phyloP scores from a whole-genome alignment of 2,329 filamentous ascomycete species.

The Mariannaea sp. region DNA sequence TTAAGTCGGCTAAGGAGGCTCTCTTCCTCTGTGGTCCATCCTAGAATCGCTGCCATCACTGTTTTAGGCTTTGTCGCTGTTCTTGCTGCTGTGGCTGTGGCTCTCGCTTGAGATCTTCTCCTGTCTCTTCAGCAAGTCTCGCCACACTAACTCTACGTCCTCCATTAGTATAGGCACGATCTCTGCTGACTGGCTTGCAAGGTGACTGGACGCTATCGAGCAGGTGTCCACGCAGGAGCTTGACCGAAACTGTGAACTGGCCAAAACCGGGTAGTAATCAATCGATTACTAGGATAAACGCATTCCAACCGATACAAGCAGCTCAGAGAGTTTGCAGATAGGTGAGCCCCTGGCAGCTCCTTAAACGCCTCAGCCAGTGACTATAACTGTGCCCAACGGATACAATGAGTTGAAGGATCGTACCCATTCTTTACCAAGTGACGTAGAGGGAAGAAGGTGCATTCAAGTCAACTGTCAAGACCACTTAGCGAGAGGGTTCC shows the following conservation, averaged over 20 bases:
- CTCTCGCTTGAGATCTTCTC: slow-evolving; percentile 2
- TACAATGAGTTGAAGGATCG: too few species aligned
- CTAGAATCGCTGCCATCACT: neutral
- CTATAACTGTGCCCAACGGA: too few species aligned
- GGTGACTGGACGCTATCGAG: neutral
- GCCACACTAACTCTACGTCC: neutral
- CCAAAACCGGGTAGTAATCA: too few species aligned
- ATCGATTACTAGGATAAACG: too few species aligned
- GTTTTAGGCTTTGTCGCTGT: too few species aligned
- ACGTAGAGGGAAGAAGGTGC: too few species aligned
- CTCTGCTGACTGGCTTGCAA: slow-evolving; percentile 1
- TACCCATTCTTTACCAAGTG: too few species aligned
- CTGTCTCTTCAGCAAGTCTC: neutral
- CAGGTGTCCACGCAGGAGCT: neutral
- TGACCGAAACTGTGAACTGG: neutral
- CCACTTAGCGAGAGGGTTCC: slow-evolving; percentile 21
- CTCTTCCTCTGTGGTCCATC: slow-evolving; percentile 1
- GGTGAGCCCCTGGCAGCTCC: too few species aligned
- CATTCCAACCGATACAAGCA: too few species aligned
- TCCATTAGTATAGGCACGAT: neutral
- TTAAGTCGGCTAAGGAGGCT: slow-evolving; percentile 9
- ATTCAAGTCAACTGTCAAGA: neutral
- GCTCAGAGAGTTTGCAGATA: too few species aligned
- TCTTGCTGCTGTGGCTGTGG: too few species aligned
- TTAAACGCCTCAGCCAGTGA: too few species aligned